Evolutionary conservation across 2,329 filamentous ascomycete species (phyloP), one percentile per base, ranked within the genome.

Genomic region (Penicillium glabrum): DNA sequence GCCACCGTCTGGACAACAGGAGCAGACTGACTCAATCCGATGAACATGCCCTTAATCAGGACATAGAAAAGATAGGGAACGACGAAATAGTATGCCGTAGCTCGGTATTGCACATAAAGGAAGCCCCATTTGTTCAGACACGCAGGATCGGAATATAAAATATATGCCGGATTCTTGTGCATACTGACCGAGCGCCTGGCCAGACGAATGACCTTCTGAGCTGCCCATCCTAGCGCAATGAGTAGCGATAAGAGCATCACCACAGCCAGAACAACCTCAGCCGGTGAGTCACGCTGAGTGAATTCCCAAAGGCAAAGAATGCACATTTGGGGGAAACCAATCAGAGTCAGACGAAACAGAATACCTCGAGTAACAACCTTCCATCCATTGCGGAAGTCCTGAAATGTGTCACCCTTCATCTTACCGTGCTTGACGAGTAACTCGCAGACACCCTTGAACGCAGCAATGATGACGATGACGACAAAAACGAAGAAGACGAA

Each of bases 101-200:
- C 93, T 69, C 93, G 90, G 83, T 96, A 97, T 75, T 96, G 93
- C 41, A 98, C 91, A 72, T 98, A 98, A 63, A 98, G 85, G 81
- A 97, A 97, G 23, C 93, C 93, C 93, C 93, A 97, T 78, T 96
- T 96, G 84, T 97, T 96, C 62, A 98, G 84, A 52, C 90, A 88
- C 61, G 91, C 85, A n/a, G 93, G 92, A 69, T 98, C 93, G 2
- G 93, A 96, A 79, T 96, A 98, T 60, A 98, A 86, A 66, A 97
- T 96, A 76, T 97, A 97, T 27, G 93, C 93, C 26, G 93, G 92
- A 79, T 96, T 97, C 78, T 93, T 93, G 82, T 97, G 93, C 86
- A 96, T 91, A 56, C 84, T 78, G 61, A 96, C 89, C 31, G 93
- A 97, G 66, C 91, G 89, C 70, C 91, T 91, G 33, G 92, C 93